These are phyloP conservation scores for Luvunga scandens DNA, from an alignment of 345 rosid genomes.

Conservation along the genomic window DNA sequence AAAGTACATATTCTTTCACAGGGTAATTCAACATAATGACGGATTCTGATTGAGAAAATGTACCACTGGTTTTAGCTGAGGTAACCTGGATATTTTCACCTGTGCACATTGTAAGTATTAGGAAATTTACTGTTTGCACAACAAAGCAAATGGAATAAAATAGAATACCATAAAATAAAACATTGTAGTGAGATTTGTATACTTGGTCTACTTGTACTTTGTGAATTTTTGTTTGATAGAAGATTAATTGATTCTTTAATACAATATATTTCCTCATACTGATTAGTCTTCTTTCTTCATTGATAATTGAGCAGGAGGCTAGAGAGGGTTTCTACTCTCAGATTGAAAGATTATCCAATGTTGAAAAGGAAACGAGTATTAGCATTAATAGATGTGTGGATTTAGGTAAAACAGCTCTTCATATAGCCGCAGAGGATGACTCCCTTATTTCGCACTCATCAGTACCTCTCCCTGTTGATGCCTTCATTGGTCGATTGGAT, in stretches of 20 bases:
- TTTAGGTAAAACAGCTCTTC: constrained; percentile 52
- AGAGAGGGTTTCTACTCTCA: constrained; percentile 40
- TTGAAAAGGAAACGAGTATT: constrained; percentile 62
- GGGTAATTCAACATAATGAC: too few species aligned
- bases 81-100: background rate
- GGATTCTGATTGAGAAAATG: background rate
- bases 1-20: too few species aligned
- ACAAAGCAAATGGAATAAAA: too few species aligned
- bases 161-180: too few species aligned
- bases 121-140: too few species aligned
- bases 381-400: constrained; percentile 55
- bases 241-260: background rate
- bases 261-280: background rate
- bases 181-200: too few species aligned
- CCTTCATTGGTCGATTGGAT: constrained; percentile 47
- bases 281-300: background rate
- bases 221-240: background rate
- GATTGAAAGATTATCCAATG: constrained; percentile 34
- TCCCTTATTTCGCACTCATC: constrained; percentile 62
- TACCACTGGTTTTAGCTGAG: background rate
- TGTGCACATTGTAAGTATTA: background rate
- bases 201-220: background rate
- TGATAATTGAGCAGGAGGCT: constrained; percentile 37
- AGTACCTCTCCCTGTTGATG: constrained; percentile 60
- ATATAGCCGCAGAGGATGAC: constrained; percentile 70